A percentile compares a stretch with the other conserved stretches of the same genome.
Conservation (phyloP, 2,329 filamentous ascomycete genomes). For the Fusarium compactum region DNA sequence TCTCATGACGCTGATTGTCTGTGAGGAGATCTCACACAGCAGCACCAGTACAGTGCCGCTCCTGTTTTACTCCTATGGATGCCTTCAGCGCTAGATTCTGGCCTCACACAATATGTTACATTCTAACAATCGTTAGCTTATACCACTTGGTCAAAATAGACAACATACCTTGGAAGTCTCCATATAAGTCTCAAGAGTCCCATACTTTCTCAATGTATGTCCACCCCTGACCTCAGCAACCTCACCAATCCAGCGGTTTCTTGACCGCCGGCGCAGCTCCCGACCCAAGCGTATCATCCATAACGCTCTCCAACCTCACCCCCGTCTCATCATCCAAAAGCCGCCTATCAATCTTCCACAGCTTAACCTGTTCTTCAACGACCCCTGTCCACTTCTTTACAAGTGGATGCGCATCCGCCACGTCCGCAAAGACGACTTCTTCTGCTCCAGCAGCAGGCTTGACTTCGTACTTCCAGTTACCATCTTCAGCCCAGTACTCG, state of each 20-base stretch:
- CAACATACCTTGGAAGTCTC: slow-evolving; percentile 9
- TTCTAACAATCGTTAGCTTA: background rate
- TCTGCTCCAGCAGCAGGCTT: slow-evolving; percentile 50
- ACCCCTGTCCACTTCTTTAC: slow-evolving; percentile 69
- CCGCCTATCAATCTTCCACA: slow-evolving; percentile 52
- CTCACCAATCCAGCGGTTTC: slow-evolving; percentile 57
- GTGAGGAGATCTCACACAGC: background rate
- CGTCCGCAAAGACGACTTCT: slow-evolving; percentile 68
- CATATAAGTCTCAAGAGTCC: no score
- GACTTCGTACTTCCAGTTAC: slow-evolving; percentile 76
- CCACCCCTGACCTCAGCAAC: background rate
- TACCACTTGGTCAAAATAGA: background rate
- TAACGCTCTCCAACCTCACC: slow-evolving; percentile 44
- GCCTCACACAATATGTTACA: background rate
- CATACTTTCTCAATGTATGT: background rate
- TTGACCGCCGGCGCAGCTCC: slow-evolving; percentile 44
- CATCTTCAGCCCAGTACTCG: slow-evolving; percentile 77
- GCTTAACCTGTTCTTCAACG: slow-evolving; percentile 48
- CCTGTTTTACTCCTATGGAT: background rate
- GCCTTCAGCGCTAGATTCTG: background rate
- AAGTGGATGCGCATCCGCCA: slow-evolving; percentile 76
- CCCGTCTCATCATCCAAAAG: slow-evolving; percentile 52
- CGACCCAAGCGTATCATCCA: slow-evolving; percentile 47
- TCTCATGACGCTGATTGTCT: no score
- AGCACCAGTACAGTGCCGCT: background rate